Base-by-base conservation (phyloP, 495 filamentous ascomycete genomes). In the Penicillium silybi region DNA sequence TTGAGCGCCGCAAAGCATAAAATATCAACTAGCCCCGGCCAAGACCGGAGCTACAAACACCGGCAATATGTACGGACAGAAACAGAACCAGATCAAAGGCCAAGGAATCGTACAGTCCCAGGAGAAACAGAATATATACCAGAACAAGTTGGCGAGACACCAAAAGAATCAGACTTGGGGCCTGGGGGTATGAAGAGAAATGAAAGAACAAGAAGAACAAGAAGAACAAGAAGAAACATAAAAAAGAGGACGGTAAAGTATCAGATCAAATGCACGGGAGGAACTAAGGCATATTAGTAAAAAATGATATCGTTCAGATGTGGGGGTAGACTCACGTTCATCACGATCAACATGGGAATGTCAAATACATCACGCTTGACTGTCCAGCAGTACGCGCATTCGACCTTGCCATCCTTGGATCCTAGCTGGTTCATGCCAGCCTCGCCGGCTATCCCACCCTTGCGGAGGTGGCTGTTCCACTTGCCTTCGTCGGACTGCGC, bases 351-450 rank as follows among this genome's bases (percentile, higher is more conserved):
- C 91, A 96, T 97, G 23, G 93, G 93, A 68, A 98, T 96, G 69
- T 97, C 93, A 73, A 97, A 98, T 41, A 93, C 88, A 69, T 98
- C 93, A 53, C 93, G 78, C 77, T 92, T 93, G 50, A 97, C 90
- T 54, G 89, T 90, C 92, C 93, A 98, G 74, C 87, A 92, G 71
- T 91, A 95, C 59, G 84, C 89, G 75, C 91, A 96, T 63, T 96
- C 89, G 43, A 97, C 85, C 69, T 90, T 92, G 52, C 92, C 93
- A 54, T 96, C 90, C 64, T 84, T 87, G 66, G 87, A 85, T 1
- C 90, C 85, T 40, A 90, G 76, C 35, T 82, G 81, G 45, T 78
- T 76, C 69, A 93, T 87, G 0, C 83, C 88, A 54, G 85, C 83
- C 65, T 95, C 85, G 39, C 85, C 85, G 48, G 86, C 84, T 59